Evolutionary conservation across 2,329 filamentous ascomycete species (phyloP).

Genomic region (Ophiocordyceps unilateralis): DNA sequence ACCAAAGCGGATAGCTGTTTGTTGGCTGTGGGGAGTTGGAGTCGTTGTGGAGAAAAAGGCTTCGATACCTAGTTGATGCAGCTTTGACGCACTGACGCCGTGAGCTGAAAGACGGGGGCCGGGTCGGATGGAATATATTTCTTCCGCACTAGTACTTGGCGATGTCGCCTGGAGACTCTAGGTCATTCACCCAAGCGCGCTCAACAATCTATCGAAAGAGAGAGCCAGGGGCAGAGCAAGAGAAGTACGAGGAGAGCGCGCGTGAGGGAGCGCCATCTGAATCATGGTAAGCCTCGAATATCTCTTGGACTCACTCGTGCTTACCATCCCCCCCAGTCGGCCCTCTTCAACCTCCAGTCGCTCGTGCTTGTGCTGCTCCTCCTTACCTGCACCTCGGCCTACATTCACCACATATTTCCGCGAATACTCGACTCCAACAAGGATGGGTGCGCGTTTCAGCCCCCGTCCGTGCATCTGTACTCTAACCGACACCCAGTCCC

Average conservation of each 20-base stretch:
- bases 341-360: conserved; percentile 97
- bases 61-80: background rate
- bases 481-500: conserved; percentile 27
- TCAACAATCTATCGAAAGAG: too few relatives aligned
- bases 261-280: too few relatives aligned
- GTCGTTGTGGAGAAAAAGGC: background rate
- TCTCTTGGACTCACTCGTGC: too few relatives aligned
- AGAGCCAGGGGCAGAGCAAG: too few relatives aligned
- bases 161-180: too few relatives aligned
- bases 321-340: conserved; percentile 57
- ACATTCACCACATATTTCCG: conserved; percentile 80
- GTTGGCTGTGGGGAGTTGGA: background rate
- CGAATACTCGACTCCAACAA: conserved; percentile 85
- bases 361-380: conserved; percentile 88
- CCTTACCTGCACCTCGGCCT: conserved; percentile 88
- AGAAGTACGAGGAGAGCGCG: too few relatives aligned
- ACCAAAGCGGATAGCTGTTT: background rate
- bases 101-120: too few relatives aligned
- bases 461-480: background rate
- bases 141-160: too few relatives aligned
- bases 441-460: conserved; percentile 49
- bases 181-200: too few relatives aligned
- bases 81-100: too few relatives aligned
- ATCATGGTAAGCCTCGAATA: too few relatives aligned
- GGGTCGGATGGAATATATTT: too few relatives aligned